Evolutionary conservation across 2,329 filamentous ascomycete genomes (phyloP).

Genomic region (Paraconiothyrium sp.): DNA sequence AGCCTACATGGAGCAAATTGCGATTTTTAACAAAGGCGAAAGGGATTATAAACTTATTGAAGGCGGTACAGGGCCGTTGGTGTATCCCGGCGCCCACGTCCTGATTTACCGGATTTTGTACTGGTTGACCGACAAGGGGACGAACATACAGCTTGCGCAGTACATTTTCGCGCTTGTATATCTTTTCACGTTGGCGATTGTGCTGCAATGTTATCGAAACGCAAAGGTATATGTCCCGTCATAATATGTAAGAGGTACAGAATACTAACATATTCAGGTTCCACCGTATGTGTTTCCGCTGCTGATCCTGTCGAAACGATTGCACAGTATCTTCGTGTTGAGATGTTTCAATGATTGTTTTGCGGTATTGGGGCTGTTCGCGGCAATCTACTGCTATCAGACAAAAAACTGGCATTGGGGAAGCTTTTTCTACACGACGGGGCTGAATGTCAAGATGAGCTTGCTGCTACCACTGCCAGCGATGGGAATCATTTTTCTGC

Average conservation of each 20-base stretch:
- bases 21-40: conserved; percentile 82
- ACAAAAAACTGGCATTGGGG: conserved; percentile 77
- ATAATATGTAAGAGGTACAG: not conserved
- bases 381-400: conserved; percentile 82
- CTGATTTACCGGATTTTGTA: conserved; percentile 88
- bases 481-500: conserved; percentile 77
- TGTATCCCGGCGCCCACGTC: conserved; percentile 94
- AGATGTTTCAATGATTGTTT: conserved; percentile 97
- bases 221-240: conserved; percentile 66
- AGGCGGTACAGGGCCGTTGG: conserved; percentile 89
- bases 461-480: conserved; percentile 84
- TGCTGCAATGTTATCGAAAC: conserved; percentile 82
- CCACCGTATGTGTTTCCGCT: conserved; percentile 90
- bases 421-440: conserved; percentile 76
- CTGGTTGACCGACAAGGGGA: conserved; percentile 77
- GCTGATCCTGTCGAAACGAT: conserved; percentile 85
- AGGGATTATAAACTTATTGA: conserved; percentile 86
- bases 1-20: conserved; percentile 94
- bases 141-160: conserved; percentile 82
- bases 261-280: conserved; percentile 58
- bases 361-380: conserved; percentile 83
- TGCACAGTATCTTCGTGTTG: conserved; percentile 93
- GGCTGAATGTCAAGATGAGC: conserved; percentile 95
- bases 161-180: conserved; percentile 84
- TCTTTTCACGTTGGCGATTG: conserved; percentile 75